Base-by-base conservation (phyloP, 148 eudicot species). In the Polygonum maritimum region DNA sequence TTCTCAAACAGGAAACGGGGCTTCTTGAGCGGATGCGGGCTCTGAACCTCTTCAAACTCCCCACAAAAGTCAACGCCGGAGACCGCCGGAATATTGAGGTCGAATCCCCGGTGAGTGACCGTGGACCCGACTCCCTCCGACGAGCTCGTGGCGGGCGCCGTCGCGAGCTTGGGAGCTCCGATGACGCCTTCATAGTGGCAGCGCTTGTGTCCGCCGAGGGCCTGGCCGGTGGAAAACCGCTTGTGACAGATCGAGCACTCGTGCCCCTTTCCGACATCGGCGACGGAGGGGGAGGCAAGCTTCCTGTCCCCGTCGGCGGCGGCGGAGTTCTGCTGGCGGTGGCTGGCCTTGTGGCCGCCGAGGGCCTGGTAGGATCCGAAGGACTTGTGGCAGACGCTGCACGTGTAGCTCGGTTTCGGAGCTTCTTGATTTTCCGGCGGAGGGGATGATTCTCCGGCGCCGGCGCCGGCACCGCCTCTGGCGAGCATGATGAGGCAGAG, bases 21-120 rank as follows among this genome's bases (percentile, higher is more conserved):
- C 71, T 89, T 95, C 80, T 95, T 95, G 22, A 82, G 75, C 33
- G 99, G 99, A 40, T 95, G 99, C 2, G 99, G 99, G 74, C 97
- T 92, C 77, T 89, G 91, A 6, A 92, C 97, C 73, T 95, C 98
- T 5, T 91, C 90, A n/a, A 26, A 26, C 31, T 89, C 97, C 12
- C 77, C 80, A 16, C 41, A 69, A 19, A 39, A 40, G 49, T 77
- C 83, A 21, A 71, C 75, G 14, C 77, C 74, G 48, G 47, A 2
- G 16, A 85, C 13, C 10, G 71, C 71, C 44, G 71, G 48, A 76
- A 90, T 16, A 82, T 95, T 95, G 77, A 95, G 70, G 83, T 95
- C 99, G 74, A 95, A 92, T 38, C 63, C 69, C 31, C 78, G 63
- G 71, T 76, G 78, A 10, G 78, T 62, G 0, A 76, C 47, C 11